Evolutionary conservation across 2,329 filamentous ascomycete species (phyloP).

Genomic region (Clonostachys solani): DNA sequence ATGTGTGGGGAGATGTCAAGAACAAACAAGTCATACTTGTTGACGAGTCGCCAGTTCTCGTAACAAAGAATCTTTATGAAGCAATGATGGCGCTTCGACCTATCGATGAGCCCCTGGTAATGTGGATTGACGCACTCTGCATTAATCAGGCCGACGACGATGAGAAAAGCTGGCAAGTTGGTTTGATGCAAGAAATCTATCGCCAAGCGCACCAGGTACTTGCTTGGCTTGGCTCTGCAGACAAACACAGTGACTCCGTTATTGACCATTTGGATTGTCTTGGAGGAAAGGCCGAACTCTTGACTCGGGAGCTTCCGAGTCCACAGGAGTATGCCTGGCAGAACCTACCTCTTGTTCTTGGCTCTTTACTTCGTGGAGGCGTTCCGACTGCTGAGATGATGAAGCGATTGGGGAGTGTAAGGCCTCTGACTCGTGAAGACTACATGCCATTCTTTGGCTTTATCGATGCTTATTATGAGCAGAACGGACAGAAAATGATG

Average conservation of each 20-base stretch:
- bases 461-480: too few relatives aligned
- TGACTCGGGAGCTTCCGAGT: constrained; percentile 19
- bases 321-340: constrained; percentile 24
- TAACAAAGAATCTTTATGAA: too few relatives aligned
- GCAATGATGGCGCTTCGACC: too few relatives aligned
- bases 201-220: constrained; percentile 21
- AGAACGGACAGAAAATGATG: too few relatives aligned
- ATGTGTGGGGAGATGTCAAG: too few relatives aligned
- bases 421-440: constrained; percentile 22
- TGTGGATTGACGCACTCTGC: constrained; percentile 34
- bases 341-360: constrained; percentile 7
- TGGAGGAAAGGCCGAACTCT: constrained; percentile 18
- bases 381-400: too few relatives aligned
- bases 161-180: constrained; percentile 28
- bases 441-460: constrained; percentile 7
- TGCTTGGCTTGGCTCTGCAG: constrained; percentile 27
- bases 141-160: constrained; percentile 29
- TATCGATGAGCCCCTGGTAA: too few relatives aligned
- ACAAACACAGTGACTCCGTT: constrained; percentile 16
- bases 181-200: constrained; percentile 30
- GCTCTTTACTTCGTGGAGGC: neutral
- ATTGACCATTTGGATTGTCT: constrained; percentile 20
- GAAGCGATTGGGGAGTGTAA: constrained; percentile 17
- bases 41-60: too few relatives aligned
- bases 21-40: too few relatives aligned